A percentile compares a stretch with the other conserved stretches of the same genome.
Evolutionary conservation across 345 rosid species (phyloP).

Genomic region (Schrenkiella parvula): DNA sequence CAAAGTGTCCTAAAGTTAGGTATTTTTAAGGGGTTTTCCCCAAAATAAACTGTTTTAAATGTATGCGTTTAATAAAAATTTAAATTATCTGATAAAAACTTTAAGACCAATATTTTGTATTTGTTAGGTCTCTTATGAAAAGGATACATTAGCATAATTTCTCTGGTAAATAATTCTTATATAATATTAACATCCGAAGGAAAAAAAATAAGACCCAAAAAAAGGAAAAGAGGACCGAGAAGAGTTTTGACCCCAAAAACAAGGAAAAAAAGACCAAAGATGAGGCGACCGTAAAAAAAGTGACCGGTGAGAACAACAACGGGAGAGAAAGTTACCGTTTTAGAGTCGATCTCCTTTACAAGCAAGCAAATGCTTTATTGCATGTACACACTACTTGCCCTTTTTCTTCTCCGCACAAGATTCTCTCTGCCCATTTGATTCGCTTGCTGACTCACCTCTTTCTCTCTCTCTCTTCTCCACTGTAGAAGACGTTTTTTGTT

Average conservation of each 20-base stretch:
- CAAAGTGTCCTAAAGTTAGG: no score
- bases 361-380: conserved; percentile 29
- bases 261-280: background rate
- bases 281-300: background rate
- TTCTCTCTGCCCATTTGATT: conserved; percentile 32
- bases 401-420: conserved; percentile 24
- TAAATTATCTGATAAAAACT: no score
- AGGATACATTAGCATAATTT: no score
- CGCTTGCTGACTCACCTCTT: conserved; percentile 30
- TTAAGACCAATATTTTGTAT: no score
- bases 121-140: no score
- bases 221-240: background rate
- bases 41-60: no score
- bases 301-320: background rate
- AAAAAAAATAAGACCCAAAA: no score
- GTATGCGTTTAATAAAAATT: no score
- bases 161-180: no score
- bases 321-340: conserved; percentile 23
- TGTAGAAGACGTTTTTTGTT: conserved; percentile 21
- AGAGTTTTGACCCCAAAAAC: background rate
- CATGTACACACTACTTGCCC: conserved; percentile 11
- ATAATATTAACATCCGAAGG: no score
- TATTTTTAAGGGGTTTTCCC: no score
- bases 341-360: conserved; percentile 13
- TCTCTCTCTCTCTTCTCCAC: background rate